Evolutionary conservation across 169 alveolate genomes (phyloP), one percentile per base, ranked within the genome.

Genomic region (Plasmodium knowlesi): DNA sequence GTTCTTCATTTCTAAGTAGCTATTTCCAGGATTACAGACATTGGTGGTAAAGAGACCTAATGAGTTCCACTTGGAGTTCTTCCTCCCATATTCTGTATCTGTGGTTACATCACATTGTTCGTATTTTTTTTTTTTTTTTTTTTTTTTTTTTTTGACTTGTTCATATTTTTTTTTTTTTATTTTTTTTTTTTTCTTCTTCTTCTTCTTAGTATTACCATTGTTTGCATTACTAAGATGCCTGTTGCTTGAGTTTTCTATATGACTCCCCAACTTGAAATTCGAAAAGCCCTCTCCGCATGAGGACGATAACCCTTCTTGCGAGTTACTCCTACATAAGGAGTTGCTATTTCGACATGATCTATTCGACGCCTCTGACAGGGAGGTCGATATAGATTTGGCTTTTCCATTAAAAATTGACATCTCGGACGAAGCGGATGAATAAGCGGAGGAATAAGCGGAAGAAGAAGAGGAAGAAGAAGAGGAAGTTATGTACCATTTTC

Each of bases 11-110:
- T 85, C 71, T 1, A 74, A 39, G 57, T 74, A 19, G 41, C 28
- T 74, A 74, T 37, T 73, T n/a, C 79, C 43, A 25, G 1, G 3
- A 12, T 28, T 85, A 74, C 37, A 61, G 12, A 85, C 25, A 32
- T 74, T 74, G 8, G 50, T 70, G 34, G 84, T 73, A 10, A 46
- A 46, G 14, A 85, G 43, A 9, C 93, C 93, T 1, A 73, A 10
- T 10, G 41, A 46, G 70, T 32, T 85, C 12, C 39, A 12, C 16
- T 50, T 73, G 32, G 54, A 30, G 30, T 71, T 71, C 16, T n/a
- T 25, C 32, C 41, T 14, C 16, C 3, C 14, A 22, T 32, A 0
- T 9, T 5, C 22, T 2, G 30, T 43, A 10, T 34, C 72, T 10
- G 34, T 6, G 10, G 72, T 8, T 5, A 10, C 50, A 12, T 83